Percentiles rank a stretch among this genome's conserved stretches.
Evolutionary conservation across 2,329 filamentous ascomycete genomes (phyloP).

Genomic region (Cladophialophora psammophila): DNA sequence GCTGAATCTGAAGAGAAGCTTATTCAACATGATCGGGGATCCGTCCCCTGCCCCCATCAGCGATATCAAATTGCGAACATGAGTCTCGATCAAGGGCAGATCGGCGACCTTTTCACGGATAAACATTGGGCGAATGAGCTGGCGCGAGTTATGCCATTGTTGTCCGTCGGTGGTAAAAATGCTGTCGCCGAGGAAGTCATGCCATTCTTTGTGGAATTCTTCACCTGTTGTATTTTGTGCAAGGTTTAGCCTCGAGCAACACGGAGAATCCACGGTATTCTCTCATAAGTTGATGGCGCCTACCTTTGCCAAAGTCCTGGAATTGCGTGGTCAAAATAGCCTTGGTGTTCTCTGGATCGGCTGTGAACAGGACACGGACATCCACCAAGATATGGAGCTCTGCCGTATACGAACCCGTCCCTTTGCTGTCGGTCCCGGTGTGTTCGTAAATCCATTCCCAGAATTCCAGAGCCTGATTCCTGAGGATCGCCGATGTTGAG

Average conservation of each 20-base stretch:
- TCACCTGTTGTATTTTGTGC: conserved; percentile 32
- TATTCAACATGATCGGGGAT: conserved; percentile 71
- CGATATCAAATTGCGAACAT: conserved; percentile 74
- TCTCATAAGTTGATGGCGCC: background rate
- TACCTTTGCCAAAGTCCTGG: conserved; percentile 79
- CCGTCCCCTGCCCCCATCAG: conserved; percentile 61
- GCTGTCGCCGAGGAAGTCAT: conserved; percentile 81
- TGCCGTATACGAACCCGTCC: conserved; percentile 31
- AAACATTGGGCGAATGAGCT: conserved; percentile 87
- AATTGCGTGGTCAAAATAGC: conserved; percentile 90
- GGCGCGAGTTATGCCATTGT: conserved; percentile 81
- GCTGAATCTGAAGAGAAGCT: conserved; percentile 82
- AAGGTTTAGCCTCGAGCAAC: background rate
- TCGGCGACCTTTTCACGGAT: conserved; percentile 84
- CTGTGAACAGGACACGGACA: conserved; percentile 73
- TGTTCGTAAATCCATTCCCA: conserved; percentile 35
- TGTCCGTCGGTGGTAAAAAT: conserved; percentile 83
- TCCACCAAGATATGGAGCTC: conserved; percentile 35
- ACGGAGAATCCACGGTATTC: background rate
- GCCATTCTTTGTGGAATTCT: conserved; percentile 75
- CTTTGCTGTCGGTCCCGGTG: conserved; percentile 28
- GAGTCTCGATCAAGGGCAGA: conserved; percentile 80
- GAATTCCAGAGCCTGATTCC: conserved; percentile 37
- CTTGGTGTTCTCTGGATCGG: conserved; percentile 89
- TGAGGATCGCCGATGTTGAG: conserved; percentile 31